Conservation (phyloP, 208 protist genomes). For the Naegleria lovaniensis region DNA sequence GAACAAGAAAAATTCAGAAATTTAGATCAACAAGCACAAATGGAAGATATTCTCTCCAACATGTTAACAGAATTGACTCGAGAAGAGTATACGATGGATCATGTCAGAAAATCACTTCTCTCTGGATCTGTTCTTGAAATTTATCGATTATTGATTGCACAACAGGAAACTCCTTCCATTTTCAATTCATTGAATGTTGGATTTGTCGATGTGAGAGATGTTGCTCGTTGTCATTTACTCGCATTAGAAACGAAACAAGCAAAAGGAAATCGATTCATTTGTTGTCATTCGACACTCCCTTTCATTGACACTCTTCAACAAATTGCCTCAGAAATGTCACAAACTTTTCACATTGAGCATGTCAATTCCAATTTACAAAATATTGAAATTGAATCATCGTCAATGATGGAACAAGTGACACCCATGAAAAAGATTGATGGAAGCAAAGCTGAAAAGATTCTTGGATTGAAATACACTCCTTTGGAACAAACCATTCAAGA, state of each 20-base stretch:
- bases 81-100: background rate
- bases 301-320: background rate
- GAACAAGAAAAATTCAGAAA: background rate
- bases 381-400: background rate
- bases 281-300: background rate
- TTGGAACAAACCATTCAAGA: background rate
- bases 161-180: background rate
- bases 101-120: background rate
- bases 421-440: background rate
- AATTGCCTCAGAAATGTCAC: background rate
- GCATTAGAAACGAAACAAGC: background rate
- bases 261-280: conserved; percentile 5
- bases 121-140: background rate
- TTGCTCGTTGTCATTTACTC: background rate
- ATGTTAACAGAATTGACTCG: background rate
- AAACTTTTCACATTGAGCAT: background rate
- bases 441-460: background rate
- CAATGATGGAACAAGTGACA: background rate
- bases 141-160: background rate
- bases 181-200: background rate
- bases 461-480: background rate
- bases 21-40: background rate
- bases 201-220: conserved; percentile 15
- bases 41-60: background rate
- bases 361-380: background rate